Evolutionary conservation across 805 yeast genomes (phyloP).

Genomic region (Naumovozyma dairenensis): DNA sequence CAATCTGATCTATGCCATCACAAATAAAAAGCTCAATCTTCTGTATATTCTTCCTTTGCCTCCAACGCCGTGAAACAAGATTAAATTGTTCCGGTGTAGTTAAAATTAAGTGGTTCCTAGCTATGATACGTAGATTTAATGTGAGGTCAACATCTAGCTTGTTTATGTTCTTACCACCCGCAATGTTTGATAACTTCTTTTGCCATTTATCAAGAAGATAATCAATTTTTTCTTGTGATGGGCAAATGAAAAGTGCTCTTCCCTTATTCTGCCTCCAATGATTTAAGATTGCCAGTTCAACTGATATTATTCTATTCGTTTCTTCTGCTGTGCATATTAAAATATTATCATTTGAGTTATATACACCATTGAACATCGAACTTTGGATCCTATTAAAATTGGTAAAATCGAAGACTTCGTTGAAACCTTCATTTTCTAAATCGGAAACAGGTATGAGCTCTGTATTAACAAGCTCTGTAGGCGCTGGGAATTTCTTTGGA

Average conservation of each 20-base stretch:
- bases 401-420: conserved; percentile 35
- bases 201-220: conserved; percentile 42
- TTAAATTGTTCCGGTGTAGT: conserved; percentile 80
- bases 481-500: conserved; percentile 26
- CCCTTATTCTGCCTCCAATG: conserved; percentile 67
- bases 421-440: conserved; percentile 40
- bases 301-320: conserved; percentile 61
- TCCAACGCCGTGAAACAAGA: conserved; percentile 69
- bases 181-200: conserved; percentile 35
- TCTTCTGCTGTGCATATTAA: conserved; percentile 70
- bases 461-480: conserved; percentile 12
- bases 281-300: conserved; percentile 60
- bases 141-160: conserved; percentile 45
- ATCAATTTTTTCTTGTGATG: conserved; percentile 50
- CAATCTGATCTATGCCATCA: conserved; percentile 65
- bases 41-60: conserved; percentile 60
- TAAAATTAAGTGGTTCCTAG: conserved; percentile 54
- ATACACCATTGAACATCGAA: conserved; percentile 54
- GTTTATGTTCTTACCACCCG: conserved; percentile 48
- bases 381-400: conserved; percentile 67
- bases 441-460: conserved; percentile 42
- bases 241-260: conserved; percentile 62
- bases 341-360: conserved; percentile 45
- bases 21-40: conserved; percentile 57
- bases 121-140: conserved; percentile 45